Base-by-base conservation (phyloP, 2,329 filamentous ascomycete genomes). In the Coniosporium tulheliwenetii region DNA sequence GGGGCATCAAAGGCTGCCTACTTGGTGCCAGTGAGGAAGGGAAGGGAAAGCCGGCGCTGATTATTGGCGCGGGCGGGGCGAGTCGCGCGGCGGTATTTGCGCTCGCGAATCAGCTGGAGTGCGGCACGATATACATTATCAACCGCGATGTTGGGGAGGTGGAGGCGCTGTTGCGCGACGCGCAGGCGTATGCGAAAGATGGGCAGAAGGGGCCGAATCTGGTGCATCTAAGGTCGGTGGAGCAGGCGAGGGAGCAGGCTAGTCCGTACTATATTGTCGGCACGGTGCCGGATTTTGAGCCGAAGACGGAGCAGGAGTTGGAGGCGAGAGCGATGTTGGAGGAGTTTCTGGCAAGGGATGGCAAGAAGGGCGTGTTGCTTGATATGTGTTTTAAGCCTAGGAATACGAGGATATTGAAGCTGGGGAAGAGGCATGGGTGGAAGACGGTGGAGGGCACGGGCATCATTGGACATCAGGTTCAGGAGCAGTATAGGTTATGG, bases 381-480 rank as follows among this genome's bases (percentile, higher is more conserved):
- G 62, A 65, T 30, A 63, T 65, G 60, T 65, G 62, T 44, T 65
- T 61, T 48, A 64, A 65, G 45, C 62, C 61, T 1, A 46, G 58
- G 10, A 49, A 50, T 5, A 65, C 62, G 3, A 49, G 61, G 37
- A 57, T 52, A 43, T 51, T 63, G 32, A 58, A 57, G 47, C 41
- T 56, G 14, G 60, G 53, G 0, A 48, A 57, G 43, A 42, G 36
- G 8, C 38, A 50, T 12, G 54, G 52, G 1, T 67, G 63, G 62
- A 46, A 44, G 9, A 52, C 48, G 0, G 57, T 66, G 0, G 61
- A 65, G 44, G 64, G 63, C 0, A 63, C 56, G 0, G 52, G 57
- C 31, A 52, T 66, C 8, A 64, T 66, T 43, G 62, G 58, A 1
- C 55, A 61, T 45, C 62, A 66, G 49, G 56, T 63, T 19, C 49